phyloP scores from a whole-genome alignment of 768 basidiomycete species.

The Naganishia randhawae region DNA sequence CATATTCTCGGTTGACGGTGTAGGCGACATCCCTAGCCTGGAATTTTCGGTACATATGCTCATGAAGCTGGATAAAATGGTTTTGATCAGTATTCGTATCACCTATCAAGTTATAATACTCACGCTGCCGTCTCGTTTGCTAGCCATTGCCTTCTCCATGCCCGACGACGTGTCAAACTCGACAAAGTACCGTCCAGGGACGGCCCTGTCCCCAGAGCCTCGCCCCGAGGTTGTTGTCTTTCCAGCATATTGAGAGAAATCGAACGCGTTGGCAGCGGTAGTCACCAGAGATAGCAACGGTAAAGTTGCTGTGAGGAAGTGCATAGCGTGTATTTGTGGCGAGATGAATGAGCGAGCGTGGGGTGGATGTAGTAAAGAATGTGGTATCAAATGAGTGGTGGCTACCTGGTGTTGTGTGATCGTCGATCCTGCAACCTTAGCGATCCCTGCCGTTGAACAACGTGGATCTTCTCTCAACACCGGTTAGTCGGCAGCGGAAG shows the following conservation, averaged over 20 bases:
- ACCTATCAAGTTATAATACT: not conserved
- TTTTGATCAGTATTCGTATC: not conserved
- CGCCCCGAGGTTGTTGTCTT: slow-evolving; percentile 15
- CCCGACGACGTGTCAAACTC: slow-evolving; percentile 55
- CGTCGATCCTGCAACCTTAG: not conserved
- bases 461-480: not conserved
- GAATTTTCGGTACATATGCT: slow-evolving; percentile 55
- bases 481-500: not conserved
- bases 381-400: not conserved
- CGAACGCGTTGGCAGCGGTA: slow-evolving; percentile 12
- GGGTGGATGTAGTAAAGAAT: not conserved
- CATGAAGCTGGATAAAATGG: slow-evolving; percentile 53
- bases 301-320: slow-evolving; percentile 16
- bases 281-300: slow-evolving; percentile 4
- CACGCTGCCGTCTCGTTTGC: slow-evolving; percentile 21
- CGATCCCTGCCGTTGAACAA: not conserved
- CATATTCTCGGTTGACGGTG: slow-evolving; percentile 51
- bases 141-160: slow-evolving; percentile 35
- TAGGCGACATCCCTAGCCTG: slow-evolving; percentile 36
- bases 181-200: slow-evolving; percentile 60
- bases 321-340: slow-evolving; percentile 7
- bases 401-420: not conserved
- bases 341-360: not conserved
- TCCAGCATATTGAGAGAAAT: slow-evolving; percentile 20
- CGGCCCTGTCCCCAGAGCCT: slow-evolving; percentile 20